Base-by-base conservation (phyloP, 2,329 filamentous ascomycete species). In the Magnaporthiopsis rhizophila region DNA sequence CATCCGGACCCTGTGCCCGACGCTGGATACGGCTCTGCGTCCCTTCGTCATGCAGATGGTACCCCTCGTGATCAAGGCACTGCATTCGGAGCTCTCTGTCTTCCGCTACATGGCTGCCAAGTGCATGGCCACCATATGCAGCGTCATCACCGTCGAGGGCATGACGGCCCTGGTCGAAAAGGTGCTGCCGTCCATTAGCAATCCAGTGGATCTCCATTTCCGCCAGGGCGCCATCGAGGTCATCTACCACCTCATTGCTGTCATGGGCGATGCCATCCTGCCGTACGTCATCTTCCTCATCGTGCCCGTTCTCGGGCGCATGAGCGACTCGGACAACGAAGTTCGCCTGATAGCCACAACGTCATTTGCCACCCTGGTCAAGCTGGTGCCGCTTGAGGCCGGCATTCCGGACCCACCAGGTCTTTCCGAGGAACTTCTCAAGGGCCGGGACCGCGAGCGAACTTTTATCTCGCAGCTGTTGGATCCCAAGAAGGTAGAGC, bases 241-340 rank as follows among this genome's bases (percentile, higher is more conserved):
- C 70, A 90, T 99, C 66, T 99, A 99, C 74, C 95, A 99, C 76
- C 81, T 99, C 65, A 99, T 99, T 68, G 91, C 96, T 66, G 93
- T 97, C 62, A 99, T 99, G 95, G 95, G 96, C 67, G 95, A 98
- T 73, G 85, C 86, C 53, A 99, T 99, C 65, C 78, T 99, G 36
- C 95, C 96, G 3, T 99, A 99, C 72, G 95, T 99, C 67, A 97
- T 99, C 71, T 99, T 99, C 86, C 86, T 99, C 68, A 96, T 99
- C 65, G 96, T 98, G 15, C 95, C 95, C 18, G 95, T 99, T 4
- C 83, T 99, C 62, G 95, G 95, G 64, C 89, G 95, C 59, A 99
- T 99, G 95, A 98, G 95, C 73, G 95, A 99, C 74, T 96, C 94
- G 0, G 94, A 99, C 73, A 94, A 96, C 68, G 95, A 98, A 73